Base-by-base conservation (phyloP, 768 basidiomycete genomes). In the Auricularia heimuer region DNA sequence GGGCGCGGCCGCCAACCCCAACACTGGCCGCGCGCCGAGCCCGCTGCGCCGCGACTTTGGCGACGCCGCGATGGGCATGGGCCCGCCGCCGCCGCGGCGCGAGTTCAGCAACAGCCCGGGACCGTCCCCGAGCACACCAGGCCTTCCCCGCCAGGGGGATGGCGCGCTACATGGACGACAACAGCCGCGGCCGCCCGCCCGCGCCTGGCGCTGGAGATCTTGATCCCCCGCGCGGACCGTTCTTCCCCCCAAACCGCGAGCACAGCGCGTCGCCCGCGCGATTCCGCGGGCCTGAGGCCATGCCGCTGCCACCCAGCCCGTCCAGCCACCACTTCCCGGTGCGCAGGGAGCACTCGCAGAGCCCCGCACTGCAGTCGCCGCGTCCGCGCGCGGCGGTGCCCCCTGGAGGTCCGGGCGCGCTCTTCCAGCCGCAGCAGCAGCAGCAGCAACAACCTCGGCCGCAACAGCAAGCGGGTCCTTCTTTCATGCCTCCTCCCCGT, bases 1-100 rank as follows among this genome's bases (percentile, higher is more conserved):
- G 69, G 69, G 24, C 69, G 74, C 62, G 68, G 71, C 42, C 68
- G 61, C n/a, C 77, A 2, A 77, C 75, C 18, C 63, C 77, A 75
- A 58, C 77, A 18, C 21, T 18, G 21, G 24, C 14, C 56, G 56
- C 10, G 56, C 56, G 29, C 56, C 56, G 7, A 60, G 56, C 24
- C 56, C 56, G 56, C 56, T 60, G 16, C 14, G 56, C 8, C 56
- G 56, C 56, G 56, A 60, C 56, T 29, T 60, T 10, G 33, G 18
- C 56, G 34, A 35, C 56, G 24, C 24, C 14, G 18, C 11, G 11
- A 24, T 14, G 56, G 14, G 14, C 12, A 18, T n/a, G 29, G 16
- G 8, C 24, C 56, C 56, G 21, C 34, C 34, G 24, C 56, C 56
- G 56, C 34, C 56, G 47, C 47, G 47, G 11, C 47, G 47, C 47